Percentiles rank a stretch among this genome's conserved stretches.
These are phyloP conservation scores for Malus orientalis DNA, from an alignment of 306 rosid species.

Conservation along the genomic window DNA sequence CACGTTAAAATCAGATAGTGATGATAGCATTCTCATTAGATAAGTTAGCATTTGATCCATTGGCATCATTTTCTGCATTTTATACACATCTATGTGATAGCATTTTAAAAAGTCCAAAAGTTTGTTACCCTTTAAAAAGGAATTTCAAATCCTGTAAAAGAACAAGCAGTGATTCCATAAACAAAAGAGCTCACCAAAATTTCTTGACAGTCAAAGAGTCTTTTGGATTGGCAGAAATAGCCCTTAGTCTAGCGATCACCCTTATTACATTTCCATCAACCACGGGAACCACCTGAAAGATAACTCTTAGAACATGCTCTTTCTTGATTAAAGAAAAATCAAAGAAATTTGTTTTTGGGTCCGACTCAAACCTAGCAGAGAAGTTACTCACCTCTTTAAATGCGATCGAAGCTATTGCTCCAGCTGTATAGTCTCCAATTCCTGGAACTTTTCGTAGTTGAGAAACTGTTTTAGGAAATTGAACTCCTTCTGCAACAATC, in stretches of 20 bases:
- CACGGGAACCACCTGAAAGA: constrained; percentile 76
- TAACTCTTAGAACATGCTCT: constrained; percentile 16
- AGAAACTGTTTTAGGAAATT: constrained; percentile 64
- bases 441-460: constrained; percentile 55
- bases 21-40: not conserved
- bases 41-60: not conserved
- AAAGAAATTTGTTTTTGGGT: not conserved
- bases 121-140: not conserved
- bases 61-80: not conserved
- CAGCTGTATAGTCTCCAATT: constrained; percentile 87
- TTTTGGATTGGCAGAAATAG: constrained; percentile 72
- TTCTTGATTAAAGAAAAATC: constrained; percentile 17
- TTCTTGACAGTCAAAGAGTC: constrained; percentile 50
- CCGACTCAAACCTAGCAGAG: not conserved
- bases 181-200: constrained; percentile 62
- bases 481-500: constrained; percentile 59
- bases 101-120: not conserved
- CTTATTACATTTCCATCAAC: constrained; percentile 95
- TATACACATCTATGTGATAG: not conserved
- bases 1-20: not conserved
- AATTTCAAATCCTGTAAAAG: not conserved
- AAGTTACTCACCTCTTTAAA: constrained; percentile 59
- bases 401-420: constrained; percentile 92
- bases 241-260: constrained; percentile 76
- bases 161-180: constrained; percentile 4